phyloP scores from a whole-genome alignment of 75 land plant species.

The Picea sitchensis region DNA sequence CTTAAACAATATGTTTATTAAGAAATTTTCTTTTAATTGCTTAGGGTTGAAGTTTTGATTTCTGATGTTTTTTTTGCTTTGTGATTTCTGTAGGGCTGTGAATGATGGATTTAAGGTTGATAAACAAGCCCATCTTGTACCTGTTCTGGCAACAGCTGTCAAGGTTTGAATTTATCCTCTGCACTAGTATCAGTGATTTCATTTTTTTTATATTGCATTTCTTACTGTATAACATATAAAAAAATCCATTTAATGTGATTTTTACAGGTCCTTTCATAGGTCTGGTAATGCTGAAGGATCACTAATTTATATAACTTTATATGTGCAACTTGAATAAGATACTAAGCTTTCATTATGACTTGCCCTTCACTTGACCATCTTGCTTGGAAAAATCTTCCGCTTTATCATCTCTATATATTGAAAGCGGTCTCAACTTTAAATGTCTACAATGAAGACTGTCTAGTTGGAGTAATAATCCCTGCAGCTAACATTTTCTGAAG shows the following conservation, averaged over 20 bases:
- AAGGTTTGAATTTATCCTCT: slow-evolving; percentile 40
- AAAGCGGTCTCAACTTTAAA: no score
- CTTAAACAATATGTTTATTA: background rate
- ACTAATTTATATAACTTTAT: background rate
- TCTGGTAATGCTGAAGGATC: background rate
- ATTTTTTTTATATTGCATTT: slow-evolving; percentile 3
- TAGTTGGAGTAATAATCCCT: no score
- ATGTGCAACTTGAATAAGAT: background rate
- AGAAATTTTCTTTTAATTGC: background rate
- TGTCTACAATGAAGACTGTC: no score
- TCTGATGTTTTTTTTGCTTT: background rate
- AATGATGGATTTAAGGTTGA: slow-evolving; percentile 92
- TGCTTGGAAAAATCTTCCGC: background rate
- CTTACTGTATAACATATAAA: background rate
- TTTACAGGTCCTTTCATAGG: no score
- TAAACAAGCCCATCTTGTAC: slow-evolving; percentile 81
- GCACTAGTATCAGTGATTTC: background rate
- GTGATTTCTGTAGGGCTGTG: slow-evolving; percentile 44
- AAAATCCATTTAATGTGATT: no score
- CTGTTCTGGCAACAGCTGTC: slow-evolving; percentile 83
- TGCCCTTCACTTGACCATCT: background rate
- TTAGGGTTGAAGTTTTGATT: background rate
- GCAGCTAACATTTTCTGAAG: no score
- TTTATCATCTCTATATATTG: background rate
- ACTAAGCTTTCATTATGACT: background rate